Base-by-base conservation (phyloP, 2,329 filamentous ascomycete species). In the Aspergillus bombycis region DNA sequence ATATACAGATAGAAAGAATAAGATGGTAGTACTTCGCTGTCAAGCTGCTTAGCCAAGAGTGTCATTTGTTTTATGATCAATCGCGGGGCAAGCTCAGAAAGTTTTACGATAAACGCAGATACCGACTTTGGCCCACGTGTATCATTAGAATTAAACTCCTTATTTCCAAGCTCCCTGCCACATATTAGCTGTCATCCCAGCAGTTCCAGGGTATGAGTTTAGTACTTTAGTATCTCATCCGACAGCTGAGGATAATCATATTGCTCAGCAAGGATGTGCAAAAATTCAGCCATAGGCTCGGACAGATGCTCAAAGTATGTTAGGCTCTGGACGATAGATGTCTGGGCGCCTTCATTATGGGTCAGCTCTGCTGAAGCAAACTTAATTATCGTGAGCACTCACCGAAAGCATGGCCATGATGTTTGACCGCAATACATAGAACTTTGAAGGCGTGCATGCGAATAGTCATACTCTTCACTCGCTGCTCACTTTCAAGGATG, bases 281-380 rank as follows among this genome's bases (percentile, higher is more conserved):
- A 82, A 72, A 99, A 97, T 77, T 99, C 96, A 36, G 95, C 95
- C 95, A 99, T 99, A 1, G 95, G 95, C 74, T 99, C 95, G 0
- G 95, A 94, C n/a, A 99, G 82, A 78, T 99, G 95, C 79, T 99
- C 95, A 72, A 98, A 99, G 77, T 99, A 99, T 6, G 95, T 97
- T 69, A 99, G 81, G 75, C 95, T 98, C 78, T 99, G 95, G 60
- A 98, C 94, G 72, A 99, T 96, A 53, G 94, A 96, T 55, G 96
- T 98, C 84, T 99, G 95, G 1, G 95, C 95, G 58, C 92, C 92
- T 96, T 71, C 10, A 28, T 7, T 28, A 54, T 66, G 14, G 16
- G 56, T 78, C 66, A 78, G 71, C 54, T 55, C 45, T 21, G 10
- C 23, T 16, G 8, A 41, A 34, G 21, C n/a, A 48, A 23, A 26